Base-by-base conservation (phyloP, 1,284 basidiomycete species). In the Puccinia polysora region DNA sequence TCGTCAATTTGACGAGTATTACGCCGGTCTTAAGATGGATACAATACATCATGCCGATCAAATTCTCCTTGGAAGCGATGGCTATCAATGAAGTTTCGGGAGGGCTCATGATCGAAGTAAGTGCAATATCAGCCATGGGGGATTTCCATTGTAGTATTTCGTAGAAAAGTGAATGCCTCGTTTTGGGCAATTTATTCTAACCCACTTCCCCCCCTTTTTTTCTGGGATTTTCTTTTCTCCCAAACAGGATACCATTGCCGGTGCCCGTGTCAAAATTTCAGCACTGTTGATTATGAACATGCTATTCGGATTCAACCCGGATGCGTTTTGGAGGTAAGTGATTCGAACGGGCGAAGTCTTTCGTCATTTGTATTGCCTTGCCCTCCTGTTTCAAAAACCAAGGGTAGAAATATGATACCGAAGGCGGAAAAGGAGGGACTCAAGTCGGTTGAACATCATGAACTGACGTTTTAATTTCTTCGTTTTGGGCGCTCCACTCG, bases 21-120 rank as follows among this genome's bases (percentile, higher is more conserved):
- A 90, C 90, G 0, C 88, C 88, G 0, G 89, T 90, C 0, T 82
- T 93, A 1, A 84, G 90, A 14, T 93, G 91, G 90, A 81, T 94
- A 56, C 88, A 92, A 77, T 95, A 89, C 88, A 75, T 89, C 50
- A 84, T 84, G 60, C 85, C 86, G 56, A 81, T 86, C 52, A 86
- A 91, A 43, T 92, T 87, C 58, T 58, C 74, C 0, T 64, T 75
- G 14, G 71, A 75, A 20, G 73, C 90, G 10, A 82, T 94, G 8
- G 83, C 88, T 3, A 88, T 94, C 38, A 95, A 95, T 78, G 92
- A 94, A 79, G 89, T 95, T 20, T 86, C 86, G 43, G 86, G 87
- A 0, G 91, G 91, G 2, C 81, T 94, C 40, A 85, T 87, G 85
- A 94, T 95, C 68, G 74, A 85, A 72, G 68, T 70, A 20, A 69